phyloP scores from a whole-genome alignment of 2,329 filamentous ascomycete genomes.

The Verticillium dahliae region DNA sequence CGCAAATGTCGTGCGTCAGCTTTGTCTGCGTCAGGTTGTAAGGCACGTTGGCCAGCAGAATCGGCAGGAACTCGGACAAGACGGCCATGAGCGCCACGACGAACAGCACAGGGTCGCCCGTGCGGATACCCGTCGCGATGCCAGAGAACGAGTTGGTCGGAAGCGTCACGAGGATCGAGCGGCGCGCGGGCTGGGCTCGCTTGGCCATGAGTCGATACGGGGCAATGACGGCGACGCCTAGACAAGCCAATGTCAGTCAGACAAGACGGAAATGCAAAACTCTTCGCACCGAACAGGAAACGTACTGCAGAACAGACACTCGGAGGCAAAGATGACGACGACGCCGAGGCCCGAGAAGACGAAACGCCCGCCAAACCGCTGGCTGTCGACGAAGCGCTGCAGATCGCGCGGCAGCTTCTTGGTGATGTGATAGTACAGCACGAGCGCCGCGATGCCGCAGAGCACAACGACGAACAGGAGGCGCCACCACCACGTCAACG shows the following conservation, averaged over 20 bases:
- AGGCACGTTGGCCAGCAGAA: conserved; percentile 41
- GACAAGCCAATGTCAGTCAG: conserved; percentile 1
- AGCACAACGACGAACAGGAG: conserved; percentile 23
- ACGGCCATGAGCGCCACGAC: conserved; percentile 34
- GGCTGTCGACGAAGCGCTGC: conserved; percentile 11
- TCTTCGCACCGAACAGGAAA: neutral
- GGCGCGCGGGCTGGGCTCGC: conserved; percentile 24
- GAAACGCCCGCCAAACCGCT: conserved; percentile 35
- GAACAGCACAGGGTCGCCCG: conserved; percentile 31
- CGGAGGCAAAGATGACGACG: conserved; percentile 32
- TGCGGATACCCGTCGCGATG: conserved; percentile 26
- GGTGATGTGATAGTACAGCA: conserved; percentile 32
- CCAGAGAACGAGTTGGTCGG: conserved; percentile 39
- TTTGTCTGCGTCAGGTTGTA: conserved; percentile 34
- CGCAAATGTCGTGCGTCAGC: conserved; percentile 31
- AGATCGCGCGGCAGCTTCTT: neutral
- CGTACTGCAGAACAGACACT: conserved; percentile 30
- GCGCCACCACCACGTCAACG: conserved; percentile 26
- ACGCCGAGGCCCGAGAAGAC: conserved; percentile 34
- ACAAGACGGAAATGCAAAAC: too few species aligned
- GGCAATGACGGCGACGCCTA: conserved; percentile 37
- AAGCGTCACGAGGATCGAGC: conserved; percentile 32
- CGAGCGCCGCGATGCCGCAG: conserved; percentile 23
- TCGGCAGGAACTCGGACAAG: conserved; percentile 42
- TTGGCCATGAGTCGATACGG: conserved; percentile 34